Evolutionary conservation across 2,329 filamentous ascomycete genomes (phyloP).

Genomic region (Talaromyces sp.): DNA sequence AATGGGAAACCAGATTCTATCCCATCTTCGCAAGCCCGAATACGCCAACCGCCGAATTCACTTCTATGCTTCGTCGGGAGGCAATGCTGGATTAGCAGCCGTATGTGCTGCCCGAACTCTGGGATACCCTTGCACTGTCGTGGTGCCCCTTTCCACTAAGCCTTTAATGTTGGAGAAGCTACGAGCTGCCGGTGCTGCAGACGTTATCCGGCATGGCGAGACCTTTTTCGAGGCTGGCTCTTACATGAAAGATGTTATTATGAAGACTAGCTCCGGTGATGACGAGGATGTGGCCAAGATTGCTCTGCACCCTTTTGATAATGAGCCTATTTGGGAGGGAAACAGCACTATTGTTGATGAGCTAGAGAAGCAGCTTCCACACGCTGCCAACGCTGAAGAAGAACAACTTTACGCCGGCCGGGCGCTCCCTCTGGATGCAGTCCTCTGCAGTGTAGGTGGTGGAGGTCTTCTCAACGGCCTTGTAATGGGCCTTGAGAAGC

Average conservation of each 20-base stretch:
- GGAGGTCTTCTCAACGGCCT: conserved; percentile 79
- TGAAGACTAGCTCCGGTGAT: conserved; percentile 31
- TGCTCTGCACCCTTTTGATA: conserved; percentile 49
- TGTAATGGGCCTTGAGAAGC: conserved; percentile 66
- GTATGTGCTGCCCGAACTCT: conserved; percentile 71
- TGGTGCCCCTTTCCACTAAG: conserved; percentile 68
- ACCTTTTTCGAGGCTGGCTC: conserved; percentile 71
- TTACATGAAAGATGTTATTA: conserved; percentile 61
- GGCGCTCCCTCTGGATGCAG: conserved; percentile 60
- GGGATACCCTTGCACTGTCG: conserved; percentile 70
- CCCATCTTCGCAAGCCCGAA: conserved; percentile 47
- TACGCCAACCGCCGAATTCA: conserved; percentile 54
- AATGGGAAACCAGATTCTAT: conserved; percentile 71
- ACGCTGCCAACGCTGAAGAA: conserved; percentile 34
- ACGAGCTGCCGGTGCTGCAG: conserved; percentile 62
- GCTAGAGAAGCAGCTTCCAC: conserved; percentile 44
- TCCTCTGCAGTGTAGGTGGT: conserved; percentile 79
- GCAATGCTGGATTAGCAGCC: conserved; percentile 83
- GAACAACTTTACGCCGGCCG: conserved; percentile 29
- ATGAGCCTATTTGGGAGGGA: conserved; percentile 50
- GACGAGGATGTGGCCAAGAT: conserved; percentile 42
- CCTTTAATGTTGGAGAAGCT: conserved; percentile 73
- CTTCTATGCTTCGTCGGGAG: conserved; percentile 80
- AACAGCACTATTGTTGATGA: conserved; percentile 50
- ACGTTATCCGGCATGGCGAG: conserved; percentile 69